These are phyloP conservation scores for Tilletia caries DNA, from an alignment of 1,284 basidiomycete species.

Conservation along the genomic window DNA sequence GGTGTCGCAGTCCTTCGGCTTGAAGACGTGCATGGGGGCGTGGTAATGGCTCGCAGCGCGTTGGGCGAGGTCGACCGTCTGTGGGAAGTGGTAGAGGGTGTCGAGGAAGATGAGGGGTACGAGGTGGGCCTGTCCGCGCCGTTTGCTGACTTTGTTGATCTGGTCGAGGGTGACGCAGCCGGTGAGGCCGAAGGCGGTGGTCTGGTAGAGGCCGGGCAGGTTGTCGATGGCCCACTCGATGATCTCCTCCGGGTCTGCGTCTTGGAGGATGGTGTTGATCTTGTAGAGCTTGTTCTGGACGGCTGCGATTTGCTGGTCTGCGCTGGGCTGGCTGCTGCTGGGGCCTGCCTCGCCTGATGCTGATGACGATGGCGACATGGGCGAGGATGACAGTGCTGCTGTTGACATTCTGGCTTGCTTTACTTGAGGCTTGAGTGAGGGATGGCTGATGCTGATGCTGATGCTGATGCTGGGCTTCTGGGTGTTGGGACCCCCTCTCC, in stretches of 20 bases:
- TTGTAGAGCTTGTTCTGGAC: constrained; percentile 21
- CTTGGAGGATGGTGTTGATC: constrained; percentile 47
- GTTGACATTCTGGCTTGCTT: neutral
- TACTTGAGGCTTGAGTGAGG: neutral
- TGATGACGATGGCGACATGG: neutral
- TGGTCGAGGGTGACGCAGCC: constrained; percentile 53
- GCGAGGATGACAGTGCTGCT: neutral
- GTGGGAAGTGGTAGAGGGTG: constrained; percentile 91
- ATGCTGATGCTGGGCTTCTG: too few relatives aligned
- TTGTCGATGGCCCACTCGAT: constrained; percentile 52
- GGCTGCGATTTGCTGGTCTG: constrained; percentile 26
- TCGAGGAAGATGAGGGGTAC: constrained; percentile 60
- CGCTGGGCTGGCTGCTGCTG: neutral
- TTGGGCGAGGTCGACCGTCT: constrained; percentile 82
- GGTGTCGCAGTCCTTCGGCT: constrained; percentile 69
- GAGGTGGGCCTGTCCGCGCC: constrained; percentile 45
- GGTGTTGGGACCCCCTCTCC: too few relatives aligned
- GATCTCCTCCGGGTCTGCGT: constrained; percentile 46
- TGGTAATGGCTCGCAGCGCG: constrained; percentile 74
- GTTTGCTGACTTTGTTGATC: constrained; percentile 41
- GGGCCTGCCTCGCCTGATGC: constrained; percentile 5
- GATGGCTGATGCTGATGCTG: neutral
- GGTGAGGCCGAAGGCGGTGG: constrained; percentile 52
- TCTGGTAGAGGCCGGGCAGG: constrained; percentile 51
- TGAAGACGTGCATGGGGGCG: constrained; percentile 72